These are phyloP conservation scores for Monilinia aucupariae DNA, from an alignment of 2,329 filamentous ascomycete species.

Conservation along the genomic window DNA sequence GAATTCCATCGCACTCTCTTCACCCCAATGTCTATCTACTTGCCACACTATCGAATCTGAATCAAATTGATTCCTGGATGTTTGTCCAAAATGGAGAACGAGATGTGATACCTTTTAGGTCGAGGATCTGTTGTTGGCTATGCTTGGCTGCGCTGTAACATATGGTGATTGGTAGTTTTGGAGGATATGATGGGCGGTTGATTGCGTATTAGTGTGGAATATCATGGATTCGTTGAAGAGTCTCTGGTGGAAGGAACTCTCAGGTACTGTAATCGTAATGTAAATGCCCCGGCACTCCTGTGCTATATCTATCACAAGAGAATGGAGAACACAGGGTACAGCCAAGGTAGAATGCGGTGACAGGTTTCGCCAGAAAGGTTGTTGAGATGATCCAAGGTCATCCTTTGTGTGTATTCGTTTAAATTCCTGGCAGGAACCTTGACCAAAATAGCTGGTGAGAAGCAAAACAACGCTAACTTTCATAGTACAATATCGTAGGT, in stretches of 20 bases:
- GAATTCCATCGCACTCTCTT: too few relatives aligned
- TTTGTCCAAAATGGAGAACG: neutral
- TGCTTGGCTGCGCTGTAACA: neutral
- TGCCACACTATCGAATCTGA: too few relatives aligned
- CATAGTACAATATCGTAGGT: neutral
- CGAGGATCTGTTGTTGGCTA: neutral
- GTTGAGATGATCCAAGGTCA: neutral
- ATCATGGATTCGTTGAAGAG: neutral
- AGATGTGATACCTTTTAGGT: neutral
- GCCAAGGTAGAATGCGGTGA: neutral
- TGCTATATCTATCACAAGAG: neutral
- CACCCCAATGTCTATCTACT: too few relatives aligned
- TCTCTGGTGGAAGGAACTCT: neutral
- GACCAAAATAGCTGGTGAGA: neutral
- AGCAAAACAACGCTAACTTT: neutral
- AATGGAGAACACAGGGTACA: neutral
- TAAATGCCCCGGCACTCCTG: neutral
- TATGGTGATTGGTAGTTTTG: neutral
- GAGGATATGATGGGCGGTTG: neutral
- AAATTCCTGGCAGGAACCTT: neutral
- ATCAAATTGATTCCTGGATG: neutral
- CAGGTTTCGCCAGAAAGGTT: neutral
- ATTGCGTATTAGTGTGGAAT: neutral
- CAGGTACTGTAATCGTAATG: neutral
- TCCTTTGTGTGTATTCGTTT: neutral